These are phyloP conservation scores for Mycena maculata DNA, from an alignment of 768 basidiomycete species.

Conservation along the genomic window DNA sequence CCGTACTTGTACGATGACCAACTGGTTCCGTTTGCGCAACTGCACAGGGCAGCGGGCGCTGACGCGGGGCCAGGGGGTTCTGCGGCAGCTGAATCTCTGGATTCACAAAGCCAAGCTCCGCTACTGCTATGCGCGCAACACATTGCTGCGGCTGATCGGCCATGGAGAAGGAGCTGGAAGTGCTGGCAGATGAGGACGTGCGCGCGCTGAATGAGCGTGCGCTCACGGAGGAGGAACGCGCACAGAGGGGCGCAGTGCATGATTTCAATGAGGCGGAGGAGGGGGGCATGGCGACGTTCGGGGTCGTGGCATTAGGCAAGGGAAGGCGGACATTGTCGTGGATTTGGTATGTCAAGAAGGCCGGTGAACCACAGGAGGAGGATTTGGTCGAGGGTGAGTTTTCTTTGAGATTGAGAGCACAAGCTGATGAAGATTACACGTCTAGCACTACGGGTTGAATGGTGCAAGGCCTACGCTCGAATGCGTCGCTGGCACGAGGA, in stretches of 20 bases:
- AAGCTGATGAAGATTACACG: too few relatives aligned
- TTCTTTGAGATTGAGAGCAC: background rate
- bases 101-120: conserved; percentile 2
- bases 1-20: background rate
- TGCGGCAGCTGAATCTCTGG: background rate
- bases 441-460: conserved; percentile 6
- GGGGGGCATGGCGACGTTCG: too few relatives aligned
- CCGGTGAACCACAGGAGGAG: background rate
- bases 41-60: background rate
- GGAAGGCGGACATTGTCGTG: background rate
- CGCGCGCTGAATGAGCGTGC: background rate
- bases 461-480: conserved; percentile 4
- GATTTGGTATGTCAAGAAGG: background rate
- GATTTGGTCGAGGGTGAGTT: conserved; percentile 6
- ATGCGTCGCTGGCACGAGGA: conserved; percentile 24
- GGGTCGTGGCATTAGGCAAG: too few relatives aligned
- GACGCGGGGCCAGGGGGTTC: background rate
- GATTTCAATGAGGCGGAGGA: background rate
- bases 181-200: background rate
- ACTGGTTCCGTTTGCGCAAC: background rate
- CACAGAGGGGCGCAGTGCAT: background rate
- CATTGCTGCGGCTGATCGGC: background rate
- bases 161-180: background rate
- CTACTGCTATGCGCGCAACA: conserved; percentile 3
- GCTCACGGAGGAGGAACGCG: background rate